Conservation (phyloP, 2,329 filamentous ascomycete genomes). For the Orbilia blumenaviensis region DNA sequence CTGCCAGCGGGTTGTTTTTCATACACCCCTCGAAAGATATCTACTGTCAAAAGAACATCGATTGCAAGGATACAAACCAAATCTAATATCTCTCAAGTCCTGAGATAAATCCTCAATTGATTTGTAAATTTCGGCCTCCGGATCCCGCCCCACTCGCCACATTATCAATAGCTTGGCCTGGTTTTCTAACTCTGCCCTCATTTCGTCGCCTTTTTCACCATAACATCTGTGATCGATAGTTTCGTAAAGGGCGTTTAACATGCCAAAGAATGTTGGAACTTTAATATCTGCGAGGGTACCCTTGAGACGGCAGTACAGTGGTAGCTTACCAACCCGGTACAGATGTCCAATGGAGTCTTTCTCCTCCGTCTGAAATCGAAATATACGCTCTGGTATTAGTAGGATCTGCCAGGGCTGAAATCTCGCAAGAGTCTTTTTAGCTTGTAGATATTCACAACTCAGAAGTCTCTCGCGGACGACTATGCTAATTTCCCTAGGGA, state of each 20-base stretch:
- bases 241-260: constrained; percentile 34
- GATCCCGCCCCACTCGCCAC: constrained; percentile 19
- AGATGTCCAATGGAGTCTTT: too few species aligned
- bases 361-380: constrained; percentile 4
- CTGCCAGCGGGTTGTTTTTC: too few species aligned
- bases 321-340: not conserved
- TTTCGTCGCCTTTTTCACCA: not conserved
- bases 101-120: not conserved
- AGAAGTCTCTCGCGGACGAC: constrained; percentile 16
- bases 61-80: constrained; percentile 2
- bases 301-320: not conserved
- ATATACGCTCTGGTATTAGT: constrained; percentile 31
- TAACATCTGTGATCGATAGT: not conserved
- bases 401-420: constrained; percentile 47
- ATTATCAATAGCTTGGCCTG: constrained; percentile 23
- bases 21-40: too few species aligned
- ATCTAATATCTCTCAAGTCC: constrained; percentile 17
- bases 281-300: not conserved
- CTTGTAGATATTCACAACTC: constrained; percentile 26
- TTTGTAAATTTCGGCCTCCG: not conserved
- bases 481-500: constrained; percentile 9
- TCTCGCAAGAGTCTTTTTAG: not conserved
- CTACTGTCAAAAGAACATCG: constrained; percentile 11
- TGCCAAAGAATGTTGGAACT: constrained; percentile 15
- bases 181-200: constrained; percentile 10